phyloP scores from a whole-genome alignment of 2,329 filamentous ascomycete genomes.

The Diaporthe vexans region DNA sequence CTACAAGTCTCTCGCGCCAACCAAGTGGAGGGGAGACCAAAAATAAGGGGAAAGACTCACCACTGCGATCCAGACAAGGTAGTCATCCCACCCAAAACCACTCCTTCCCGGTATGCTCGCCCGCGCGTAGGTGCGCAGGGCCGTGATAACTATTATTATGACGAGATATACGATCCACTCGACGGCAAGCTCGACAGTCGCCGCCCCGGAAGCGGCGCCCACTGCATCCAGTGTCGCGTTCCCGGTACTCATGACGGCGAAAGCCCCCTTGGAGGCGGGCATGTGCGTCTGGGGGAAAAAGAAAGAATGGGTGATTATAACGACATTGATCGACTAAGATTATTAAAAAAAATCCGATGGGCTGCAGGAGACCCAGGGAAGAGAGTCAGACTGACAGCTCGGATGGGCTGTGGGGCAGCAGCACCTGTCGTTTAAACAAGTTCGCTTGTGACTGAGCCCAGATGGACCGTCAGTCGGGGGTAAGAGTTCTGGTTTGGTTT shows the following conservation, averaged over 20 bases:
- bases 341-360: neutral
- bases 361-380: neutral
- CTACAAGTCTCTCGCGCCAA: neutral
- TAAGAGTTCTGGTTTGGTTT: neutral
- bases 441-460: neutral
- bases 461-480: no score
- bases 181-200: conserved; percentile 7
- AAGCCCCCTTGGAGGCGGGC: neutral
- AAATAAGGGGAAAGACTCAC: conserved; percentile 19
- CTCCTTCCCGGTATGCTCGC: conserved; percentile 45
- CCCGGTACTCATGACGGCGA: conserved; percentile 31
- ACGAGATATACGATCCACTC: conserved; percentile 44
- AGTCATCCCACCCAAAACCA: conserved; percentile 49
- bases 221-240: conserved; percentile 38
- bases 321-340: conserved; percentile 15
- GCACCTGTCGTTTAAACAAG: conserved; percentile 19
- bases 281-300: neutral
- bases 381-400: neutral
- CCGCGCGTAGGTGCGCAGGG: conserved; percentile 50
- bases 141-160: conserved; percentile 47
- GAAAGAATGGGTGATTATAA: neutral
- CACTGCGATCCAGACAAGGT: conserved; percentile 47
- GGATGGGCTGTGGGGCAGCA: neutral
- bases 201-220: conserved; percentile 34
- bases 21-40: neutral